Evolutionary conservation across 495 filamentous ascomycete genomes (phyloP).

Genomic region (Podospora sp.): DNA sequence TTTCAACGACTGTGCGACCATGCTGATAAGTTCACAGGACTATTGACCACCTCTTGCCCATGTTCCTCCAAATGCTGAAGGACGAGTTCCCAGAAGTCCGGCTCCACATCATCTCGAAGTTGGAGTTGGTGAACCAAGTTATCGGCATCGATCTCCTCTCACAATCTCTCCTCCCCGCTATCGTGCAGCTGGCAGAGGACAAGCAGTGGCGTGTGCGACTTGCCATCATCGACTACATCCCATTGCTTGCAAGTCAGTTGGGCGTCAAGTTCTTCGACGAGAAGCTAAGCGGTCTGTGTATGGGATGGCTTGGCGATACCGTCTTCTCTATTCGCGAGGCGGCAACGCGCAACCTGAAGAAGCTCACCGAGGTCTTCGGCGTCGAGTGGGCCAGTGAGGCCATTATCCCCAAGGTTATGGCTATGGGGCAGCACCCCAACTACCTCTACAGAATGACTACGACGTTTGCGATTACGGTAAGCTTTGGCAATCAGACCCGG

Average conservation of each 20-base stretch:
- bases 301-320: slow-evolving; percentile 99
- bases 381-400: slow-evolving; percentile 97
- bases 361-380: slow-evolving; percentile 97
- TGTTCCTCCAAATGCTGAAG: slow-evolving; percentile 99
- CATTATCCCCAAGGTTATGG: slow-evolving; percentile 98
- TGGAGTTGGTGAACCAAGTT: slow-evolving; percentile 96
- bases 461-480: slow-evolving; percentile 95
- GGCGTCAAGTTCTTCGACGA: slow-evolving; percentile 99
- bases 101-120: slow-evolving; percentile 97
- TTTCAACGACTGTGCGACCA: neutral
- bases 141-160: slow-evolving; percentile 97
- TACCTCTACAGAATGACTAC: slow-evolving; percentile 99
- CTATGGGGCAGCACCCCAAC: slow-evolving; percentile 96
- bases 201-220: slow-evolving; percentile 99
- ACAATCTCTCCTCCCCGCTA: slow-evolving; percentile 95
- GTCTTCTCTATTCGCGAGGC: slow-evolving; percentile 98
- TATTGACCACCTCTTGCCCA: slow-evolving; percentile 92
- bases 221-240: slow-evolving; percentile 99
- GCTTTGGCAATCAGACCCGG: slow-evolving; percentile 35
- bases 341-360: slow-evolving; percentile 94
- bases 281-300: slow-evolving; percentile 91
- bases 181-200: slow-evolving; percentile 95
- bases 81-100: slow-evolving; percentile 98
- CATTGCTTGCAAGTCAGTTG: slow-evolving; percentile 90
- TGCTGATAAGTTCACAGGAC: slow-evolving; percentile 59